Evolutionary conservation across 2,329 filamentous ascomycete genomes (phyloP).

Genomic region (Colletotrichum sp.): DNA sequence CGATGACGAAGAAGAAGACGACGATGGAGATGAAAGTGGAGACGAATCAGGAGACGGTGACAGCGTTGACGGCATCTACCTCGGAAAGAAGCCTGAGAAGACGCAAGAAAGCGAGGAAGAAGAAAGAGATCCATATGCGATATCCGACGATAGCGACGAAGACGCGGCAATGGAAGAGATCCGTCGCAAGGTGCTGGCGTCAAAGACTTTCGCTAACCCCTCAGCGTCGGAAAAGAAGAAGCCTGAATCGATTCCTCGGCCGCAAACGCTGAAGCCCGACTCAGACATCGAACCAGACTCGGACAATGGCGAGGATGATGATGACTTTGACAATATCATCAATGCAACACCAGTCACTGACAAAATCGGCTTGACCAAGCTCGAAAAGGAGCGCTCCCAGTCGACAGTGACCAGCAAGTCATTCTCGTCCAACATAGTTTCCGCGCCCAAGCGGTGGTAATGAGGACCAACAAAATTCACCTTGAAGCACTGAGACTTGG

Average conservation of each 20-base stretch:
- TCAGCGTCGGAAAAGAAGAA: slow-evolving; percentile 54
- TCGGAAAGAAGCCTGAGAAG: slow-evolving; percentile 57
- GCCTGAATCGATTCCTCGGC: slow-evolving; percentile 67
- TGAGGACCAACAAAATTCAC: background rate
- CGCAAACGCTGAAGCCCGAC: slow-evolving; percentile 62
- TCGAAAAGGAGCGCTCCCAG: slow-evolving; percentile 60
- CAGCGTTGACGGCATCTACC: slow-evolving; percentile 63
- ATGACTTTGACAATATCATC: slow-evolving; percentile 92
- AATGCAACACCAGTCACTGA: slow-evolving; percentile 90
- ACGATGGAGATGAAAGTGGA: slow-evolving; percentile 49
- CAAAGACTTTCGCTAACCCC: slow-evolving; percentile 82
- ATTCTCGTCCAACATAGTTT: slow-evolving; percentile 54
- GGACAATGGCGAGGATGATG: slow-evolving; percentile 70
- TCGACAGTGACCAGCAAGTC: slow-evolving; percentile 54
- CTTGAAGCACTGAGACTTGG: background rate
- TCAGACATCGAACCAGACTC: slow-evolving; percentile 75
- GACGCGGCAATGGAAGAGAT: slow-evolving; percentile 90
- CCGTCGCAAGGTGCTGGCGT: slow-evolving; percentile 85
- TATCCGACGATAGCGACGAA: slow-evolving; percentile 83
- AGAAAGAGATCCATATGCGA: slow-evolving; percentile 71
- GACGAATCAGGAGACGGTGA: slow-evolving; percentile 50
- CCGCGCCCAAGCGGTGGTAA: slow-evolving; percentile 55
- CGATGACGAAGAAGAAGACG: slow-evolving; percentile 60
- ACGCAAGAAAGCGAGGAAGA: slow-evolving; percentile 46
- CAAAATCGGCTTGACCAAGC: slow-evolving; percentile 69